These are phyloP conservation scores for Novymonas esmeraldas DNA, from an alignment of 208 protist species.

Conservation along the genomic window DNA sequence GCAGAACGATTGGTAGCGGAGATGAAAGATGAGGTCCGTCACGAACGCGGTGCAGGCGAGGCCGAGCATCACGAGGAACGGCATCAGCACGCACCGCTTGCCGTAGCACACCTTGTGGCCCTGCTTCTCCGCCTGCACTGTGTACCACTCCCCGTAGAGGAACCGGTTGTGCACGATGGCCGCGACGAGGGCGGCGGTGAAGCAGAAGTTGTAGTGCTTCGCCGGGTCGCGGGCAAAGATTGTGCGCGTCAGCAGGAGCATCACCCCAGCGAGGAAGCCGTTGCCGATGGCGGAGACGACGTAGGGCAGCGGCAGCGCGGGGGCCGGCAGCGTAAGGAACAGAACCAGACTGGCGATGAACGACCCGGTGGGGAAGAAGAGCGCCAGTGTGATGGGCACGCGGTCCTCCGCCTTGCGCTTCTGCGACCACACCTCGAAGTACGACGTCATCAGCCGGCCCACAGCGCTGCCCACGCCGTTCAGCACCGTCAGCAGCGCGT, in stretches of 20 bases:
- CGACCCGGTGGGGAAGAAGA: constrained; percentile 43
- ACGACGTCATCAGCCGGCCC: constrained; percentile 54
- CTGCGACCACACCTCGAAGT: constrained; percentile 55
- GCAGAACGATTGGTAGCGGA: constrained; percentile 43
- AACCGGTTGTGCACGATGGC: constrained; percentile 58
- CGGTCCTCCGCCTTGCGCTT: constrained; percentile 50
- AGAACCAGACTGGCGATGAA: constrained; percentile 49
- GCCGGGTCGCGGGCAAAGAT: constrained; percentile 62
- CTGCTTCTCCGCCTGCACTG: constrained; percentile 52
- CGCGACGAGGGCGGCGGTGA: constrained; percentile 33
- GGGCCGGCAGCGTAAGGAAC: constrained; percentile 37
- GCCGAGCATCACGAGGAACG: constrained; percentile 38
- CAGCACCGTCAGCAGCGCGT: constrained; percentile 56
- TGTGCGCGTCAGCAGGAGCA: constrained; percentile 55
- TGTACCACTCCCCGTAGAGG: constrained; percentile 72
- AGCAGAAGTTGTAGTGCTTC: constrained; percentile 74
- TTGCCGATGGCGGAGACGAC: constrained; percentile 52
- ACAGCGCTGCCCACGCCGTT: constrained; percentile 60
- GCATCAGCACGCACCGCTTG: constrained; percentile 45
- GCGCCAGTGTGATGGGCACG: constrained; percentile 57
- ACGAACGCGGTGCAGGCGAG: constrained; percentile 30
- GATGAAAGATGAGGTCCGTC: constrained; percentile 34
- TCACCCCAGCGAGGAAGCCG: constrained; percentile 46
- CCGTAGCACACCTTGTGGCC: constrained; percentile 30
- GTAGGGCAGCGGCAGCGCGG: constrained; percentile 48